phyloP scores from a whole-genome alignment of 257 asterid genomes.

The Lycium ferocissimum region DNA sequence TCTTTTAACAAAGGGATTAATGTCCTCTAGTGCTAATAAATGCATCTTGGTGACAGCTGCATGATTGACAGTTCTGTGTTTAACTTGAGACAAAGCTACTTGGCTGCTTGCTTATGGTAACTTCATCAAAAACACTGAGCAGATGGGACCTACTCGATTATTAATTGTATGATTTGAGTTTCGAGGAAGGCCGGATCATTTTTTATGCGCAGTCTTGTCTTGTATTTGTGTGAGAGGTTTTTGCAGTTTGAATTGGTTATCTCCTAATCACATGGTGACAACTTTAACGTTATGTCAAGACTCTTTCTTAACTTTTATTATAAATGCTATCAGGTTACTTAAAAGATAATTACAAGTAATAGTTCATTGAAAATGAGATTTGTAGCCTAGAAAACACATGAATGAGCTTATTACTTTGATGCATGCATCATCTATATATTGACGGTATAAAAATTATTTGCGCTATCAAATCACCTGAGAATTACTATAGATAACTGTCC shows the following conservation, averaged over 20 bases:
- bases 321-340: neutral
- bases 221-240: neutral
- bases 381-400: neutral
- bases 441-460: neutral
- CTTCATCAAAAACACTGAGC: neutral
- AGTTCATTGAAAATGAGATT: neutral
- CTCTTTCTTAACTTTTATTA: too few relatives aligned
- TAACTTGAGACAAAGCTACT: neutral
- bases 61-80: neutral
- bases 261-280: neutral
- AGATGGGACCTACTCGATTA: neutral
- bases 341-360: neutral
- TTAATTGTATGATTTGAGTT: neutral
- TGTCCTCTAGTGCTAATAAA: neutral
- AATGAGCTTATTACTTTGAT: neutral
- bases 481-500: neutral
- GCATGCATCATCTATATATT: neutral
- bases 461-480: neutral
- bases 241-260: accelerated
- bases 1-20: neutral
- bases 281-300: neutral
- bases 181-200: neutral
- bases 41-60: constrained; percentile 18
- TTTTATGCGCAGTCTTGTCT: neutral
- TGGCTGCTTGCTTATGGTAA: neutral